Evolutionary conservation across 2,329 filamentous ascomycete genomes (phyloP).

Genomic region (Arthrobotrys sinensis): DNA sequence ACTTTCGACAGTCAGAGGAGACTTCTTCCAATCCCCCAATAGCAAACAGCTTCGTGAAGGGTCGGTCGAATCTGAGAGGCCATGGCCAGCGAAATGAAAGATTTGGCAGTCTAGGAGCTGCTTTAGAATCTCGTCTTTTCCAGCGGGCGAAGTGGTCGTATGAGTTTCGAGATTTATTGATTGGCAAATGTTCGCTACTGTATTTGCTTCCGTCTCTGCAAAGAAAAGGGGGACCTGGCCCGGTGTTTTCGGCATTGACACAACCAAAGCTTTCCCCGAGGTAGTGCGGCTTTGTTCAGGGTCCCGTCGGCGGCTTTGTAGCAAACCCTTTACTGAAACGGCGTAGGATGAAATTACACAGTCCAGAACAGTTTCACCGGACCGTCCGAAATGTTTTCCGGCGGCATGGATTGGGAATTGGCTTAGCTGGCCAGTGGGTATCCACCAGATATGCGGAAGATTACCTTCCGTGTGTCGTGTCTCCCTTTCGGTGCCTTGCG

Average conservation of each 20-base stretch:
- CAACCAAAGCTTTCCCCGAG: slow-evolving; percentile 63
- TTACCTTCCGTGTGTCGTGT: slow-evolving; percentile 21
- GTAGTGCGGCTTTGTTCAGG: neutral
- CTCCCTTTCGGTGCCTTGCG: neutral
- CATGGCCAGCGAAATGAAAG: slow-evolving; percentile 70
- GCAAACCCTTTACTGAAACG: slow-evolving; percentile 66
- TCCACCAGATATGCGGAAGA: slow-evolving; percentile 66
- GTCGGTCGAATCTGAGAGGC: slow-evolving; percentile 63
- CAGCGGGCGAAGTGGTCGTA: neutral
- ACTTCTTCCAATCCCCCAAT: slow-evolving; percentile 56
- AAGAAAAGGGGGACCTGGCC: slow-evolving; percentile 26
- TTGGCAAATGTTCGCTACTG: neutral
- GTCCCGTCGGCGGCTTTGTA: slow-evolving; percentile 62
- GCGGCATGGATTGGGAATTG: slow-evolving; percentile 67
- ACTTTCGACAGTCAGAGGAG: slow-evolving; percentile 15
- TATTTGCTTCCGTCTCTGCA: slow-evolving; percentile 2
- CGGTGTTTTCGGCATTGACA: slow-evolving; percentile 65
- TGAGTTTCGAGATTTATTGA: slow-evolving; percentile 18
- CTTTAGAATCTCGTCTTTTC: slow-evolving; percentile 63
- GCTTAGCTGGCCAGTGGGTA: slow-evolving; percentile 65
- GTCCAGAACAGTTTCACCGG: slow-evolving; percentile 65
- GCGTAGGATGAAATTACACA: slow-evolving; percentile 68
- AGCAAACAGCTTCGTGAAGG: slow-evolving; percentile 66
- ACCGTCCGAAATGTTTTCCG: slow-evolving; percentile 64
- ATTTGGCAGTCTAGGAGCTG: slow-evolving; percentile 65